phyloP scores from a whole-genome alignment of 305 asterid species.

The Nicotiana rustica region DNA sequence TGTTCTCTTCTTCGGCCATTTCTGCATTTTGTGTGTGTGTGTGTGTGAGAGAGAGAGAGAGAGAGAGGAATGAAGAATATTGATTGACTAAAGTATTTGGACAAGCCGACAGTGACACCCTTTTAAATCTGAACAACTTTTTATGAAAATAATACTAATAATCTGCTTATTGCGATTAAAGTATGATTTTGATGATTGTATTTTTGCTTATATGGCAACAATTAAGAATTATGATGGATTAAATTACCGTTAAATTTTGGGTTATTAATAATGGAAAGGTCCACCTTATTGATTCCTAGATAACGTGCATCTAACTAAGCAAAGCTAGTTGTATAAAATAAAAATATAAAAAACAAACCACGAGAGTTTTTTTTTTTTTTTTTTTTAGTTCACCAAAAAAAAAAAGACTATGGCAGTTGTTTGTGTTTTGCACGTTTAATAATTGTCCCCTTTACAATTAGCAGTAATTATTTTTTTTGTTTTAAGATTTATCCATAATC shows the following conservation, averaged over 20 bases:
- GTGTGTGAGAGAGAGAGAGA: conserved; percentile 32
- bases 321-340: neutral
- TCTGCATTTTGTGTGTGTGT: conserved; percentile 48
- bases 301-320: conserved; percentile 31
- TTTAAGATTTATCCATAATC: neutral
- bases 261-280: neutral
- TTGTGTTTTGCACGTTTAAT: neutral
- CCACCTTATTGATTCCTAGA: neutral
- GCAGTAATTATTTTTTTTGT: neutral
- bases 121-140: neutral
- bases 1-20: conserved; percentile 67
- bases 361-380: too few relatives aligned
- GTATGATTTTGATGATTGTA: neutral
- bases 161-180: neutral
- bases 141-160: neutral
- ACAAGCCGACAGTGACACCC: conserved; percentile 17
- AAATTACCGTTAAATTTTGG: neutral
- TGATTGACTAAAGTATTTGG: conserved; percentile 1
- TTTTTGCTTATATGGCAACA: neutral
- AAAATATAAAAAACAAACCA: too few relatives aligned
- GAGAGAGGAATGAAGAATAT: neutral
- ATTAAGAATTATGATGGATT: neutral
- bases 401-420: neutral
- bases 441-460: neutral
- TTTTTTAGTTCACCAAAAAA: too few relatives aligned